These are phyloP conservation scores for Elsinoe australis DNA, from an alignment of 2,329 filamentous ascomycete species.

Conservation along the genomic window DNA sequence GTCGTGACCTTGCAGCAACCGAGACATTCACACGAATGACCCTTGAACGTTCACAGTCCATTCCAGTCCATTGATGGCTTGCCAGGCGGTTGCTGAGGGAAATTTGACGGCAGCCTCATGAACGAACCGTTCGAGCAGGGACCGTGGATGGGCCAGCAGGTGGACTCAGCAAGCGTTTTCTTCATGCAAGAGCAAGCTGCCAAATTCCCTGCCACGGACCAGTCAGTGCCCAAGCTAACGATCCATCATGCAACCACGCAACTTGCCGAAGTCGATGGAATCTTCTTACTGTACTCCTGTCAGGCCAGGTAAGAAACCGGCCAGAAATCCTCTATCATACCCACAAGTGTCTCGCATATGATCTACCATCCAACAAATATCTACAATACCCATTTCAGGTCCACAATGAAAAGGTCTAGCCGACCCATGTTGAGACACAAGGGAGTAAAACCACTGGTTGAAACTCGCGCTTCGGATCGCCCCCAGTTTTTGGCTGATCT, in stretches of 20 bases:
- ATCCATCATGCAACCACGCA: not conserved
- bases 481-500: conserved; percentile 8
- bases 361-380: too few species aligned
- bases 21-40: conserved; percentile 13
- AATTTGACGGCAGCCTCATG: conserved; percentile 9
- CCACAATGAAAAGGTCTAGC: too few species aligned
- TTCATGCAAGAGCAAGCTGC: conserved; percentile 9
- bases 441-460: not conserved
- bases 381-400: too few species aligned
- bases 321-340: too few species aligned
- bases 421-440: too few species aligned
- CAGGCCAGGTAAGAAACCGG: not conserved
- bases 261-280: conserved; percentile 3
- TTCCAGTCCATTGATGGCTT: conserved; percentile 9
- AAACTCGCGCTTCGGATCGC: conserved; percentile 12
- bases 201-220: conserved; percentile 8
- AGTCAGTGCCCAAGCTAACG: conserved; percentile 12
- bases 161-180: conserved; percentile 9
- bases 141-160: conserved; percentile 1
- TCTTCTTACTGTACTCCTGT: conserved; percentile 1
- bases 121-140: conserved; percentile 3
- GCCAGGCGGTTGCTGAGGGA: conserved; percentile 5
- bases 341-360: too few species aligned
- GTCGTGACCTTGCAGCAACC: conserved; percentile 6
- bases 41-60: conserved; percentile 4